phyloP scores from a whole-genome alignment of 768 basidiomycete species.

The Phylloporus arenicola region DNA sequence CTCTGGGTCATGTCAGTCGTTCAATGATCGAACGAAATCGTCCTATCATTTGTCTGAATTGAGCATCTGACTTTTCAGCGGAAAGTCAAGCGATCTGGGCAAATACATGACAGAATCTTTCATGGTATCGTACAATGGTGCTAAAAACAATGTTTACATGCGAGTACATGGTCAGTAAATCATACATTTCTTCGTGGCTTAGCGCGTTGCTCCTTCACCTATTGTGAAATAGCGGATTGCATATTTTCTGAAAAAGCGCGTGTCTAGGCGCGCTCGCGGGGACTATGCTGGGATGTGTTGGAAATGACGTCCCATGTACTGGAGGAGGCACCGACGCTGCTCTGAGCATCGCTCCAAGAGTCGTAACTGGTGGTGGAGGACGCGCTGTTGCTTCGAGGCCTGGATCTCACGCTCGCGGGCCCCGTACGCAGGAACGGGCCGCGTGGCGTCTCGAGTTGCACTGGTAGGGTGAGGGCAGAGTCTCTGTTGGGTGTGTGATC shows the following conservation, averaged over 20 bases:
- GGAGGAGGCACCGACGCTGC: constrained; percentile 8
- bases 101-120: too few relatives aligned
- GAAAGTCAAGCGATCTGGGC: too few relatives aligned
- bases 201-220: too few relatives aligned
- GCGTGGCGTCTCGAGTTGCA: background rate
- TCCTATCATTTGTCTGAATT: too few relatives aligned
- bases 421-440: background rate
- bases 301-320: constrained; percentile 26
- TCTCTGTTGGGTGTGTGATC: background rate
- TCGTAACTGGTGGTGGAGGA: constrained; percentile 11
- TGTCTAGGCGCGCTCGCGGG: background rate
- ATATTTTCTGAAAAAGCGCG: background rate
- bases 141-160: background rate
- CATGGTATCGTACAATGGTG: constrained; percentile 2
- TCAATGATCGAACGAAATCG: too few relatives aligned
- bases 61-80: too few relatives aligned
- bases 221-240: background rate
- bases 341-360: constrained; percentile 28
- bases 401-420: background rate
- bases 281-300: constrained; percentile 1
- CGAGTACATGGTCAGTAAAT: background rate
- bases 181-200: background rate
- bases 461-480: background rate
- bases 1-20: too few relatives aligned
- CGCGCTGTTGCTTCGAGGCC: constrained; percentile 12